These are phyloP conservation scores for Akanthomyces uredinophilus DNA, from an alignment of 2,329 filamentous ascomycete genomes.

Conservation along the genomic window DNA sequence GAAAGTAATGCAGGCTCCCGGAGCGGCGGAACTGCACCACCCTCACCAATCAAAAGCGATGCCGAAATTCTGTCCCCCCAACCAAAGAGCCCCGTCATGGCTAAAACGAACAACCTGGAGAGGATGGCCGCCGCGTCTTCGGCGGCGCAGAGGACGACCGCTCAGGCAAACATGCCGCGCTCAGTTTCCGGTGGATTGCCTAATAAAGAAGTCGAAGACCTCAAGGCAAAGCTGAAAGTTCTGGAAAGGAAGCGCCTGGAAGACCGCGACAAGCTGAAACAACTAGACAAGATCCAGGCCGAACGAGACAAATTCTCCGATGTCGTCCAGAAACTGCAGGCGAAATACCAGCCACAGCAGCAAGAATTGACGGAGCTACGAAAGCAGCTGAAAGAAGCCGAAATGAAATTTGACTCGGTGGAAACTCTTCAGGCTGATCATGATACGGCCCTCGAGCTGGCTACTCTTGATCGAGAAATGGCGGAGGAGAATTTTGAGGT, in stretches of 20 bases:
- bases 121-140: constrained; percentile 40
- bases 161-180: constrained; percentile 26
- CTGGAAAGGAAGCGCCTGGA: constrained; percentile 84
- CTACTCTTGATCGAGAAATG: constrained; percentile 89
- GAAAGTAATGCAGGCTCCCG: constrained; percentile 32
- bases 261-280: constrained; percentile 78
- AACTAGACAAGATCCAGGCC: constrained; percentile 67
- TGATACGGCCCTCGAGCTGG: constrained; percentile 79
- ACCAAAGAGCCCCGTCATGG: constrained; percentile 45
- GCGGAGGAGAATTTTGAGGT: constrained; percentile 88
- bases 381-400: constrained; percentile 71
- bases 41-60: constrained; percentile 47
- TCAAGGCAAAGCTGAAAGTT: constrained; percentile 81
- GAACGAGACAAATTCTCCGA: constrained; percentile 74
- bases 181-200: constrained; percentile 46
- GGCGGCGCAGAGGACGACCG: constrained; percentile 28
- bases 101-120: constrained; percentile 48
- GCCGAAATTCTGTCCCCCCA: constrained; percentile 46
- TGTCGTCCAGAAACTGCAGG: constrained; percentile 86
- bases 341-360: constrained; percentile 80
- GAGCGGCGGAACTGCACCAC: constrained; percentile 18
- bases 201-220: constrained; percentile 71
- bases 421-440: constrained; percentile 76
- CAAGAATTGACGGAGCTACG: constrained; percentile 73
- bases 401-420: constrained; percentile 60